These are phyloP conservation scores for Cladosporium sp. DNA, from an alignment of 2,329 filamentous ascomycete species.

Conservation along the genomic window DNA sequence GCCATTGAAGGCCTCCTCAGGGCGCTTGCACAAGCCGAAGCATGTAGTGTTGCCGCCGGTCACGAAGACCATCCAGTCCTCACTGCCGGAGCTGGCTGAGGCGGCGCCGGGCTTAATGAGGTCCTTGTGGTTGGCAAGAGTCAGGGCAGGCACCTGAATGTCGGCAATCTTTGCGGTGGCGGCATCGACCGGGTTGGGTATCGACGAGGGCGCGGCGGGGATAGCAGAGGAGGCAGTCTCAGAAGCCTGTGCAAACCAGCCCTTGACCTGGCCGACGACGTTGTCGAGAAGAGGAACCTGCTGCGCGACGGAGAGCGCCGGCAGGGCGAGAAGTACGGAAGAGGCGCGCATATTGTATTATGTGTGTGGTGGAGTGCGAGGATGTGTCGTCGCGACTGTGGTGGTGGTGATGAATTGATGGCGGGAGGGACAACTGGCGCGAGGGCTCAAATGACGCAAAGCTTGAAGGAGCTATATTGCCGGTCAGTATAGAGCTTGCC, in stretches of 20 bases:
- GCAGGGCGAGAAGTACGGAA: slow-evolving; percentile 54
- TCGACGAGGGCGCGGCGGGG: slow-evolving; percentile 42
- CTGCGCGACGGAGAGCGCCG: slow-evolving; percentile 55
- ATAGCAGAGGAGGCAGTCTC: slow-evolving; percentile 58
- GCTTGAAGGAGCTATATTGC: slow-evolving; percentile 18
- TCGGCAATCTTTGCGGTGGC: slow-evolving; percentile 53
- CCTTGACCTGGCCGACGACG: slow-evolving; percentile 61
- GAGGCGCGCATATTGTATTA: slow-evolving; percentile 54
- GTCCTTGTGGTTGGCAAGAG: slow-evolving; percentile 70
- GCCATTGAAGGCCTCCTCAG: slow-evolving; percentile 63
- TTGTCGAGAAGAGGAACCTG: slow-evolving; percentile 65
- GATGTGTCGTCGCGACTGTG: slow-evolving; percentile 11
- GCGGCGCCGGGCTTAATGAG: slow-evolving; percentile 65
- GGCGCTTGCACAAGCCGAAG: slow-evolving; percentile 66
- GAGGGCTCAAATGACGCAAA: slow-evolving; percentile 4
- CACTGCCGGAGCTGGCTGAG: slow-evolving; percentile 59
- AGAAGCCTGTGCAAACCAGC: slow-evolving; percentile 58
- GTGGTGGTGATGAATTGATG: background rate
- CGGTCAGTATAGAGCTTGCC: slow-evolving; percentile 7
- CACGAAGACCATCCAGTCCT: slow-evolving; percentile 75
- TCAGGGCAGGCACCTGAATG: slow-evolving; percentile 59
- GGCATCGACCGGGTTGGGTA: slow-evolving; percentile 51
- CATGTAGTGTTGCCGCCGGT: slow-evolving; percentile 79
- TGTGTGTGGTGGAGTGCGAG: slow-evolving; percentile 1
- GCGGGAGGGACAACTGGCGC: slow-evolving; percentile 19